Base-by-base conservation (phyloP, 345 rosid genomes). In the Microcos paniculata region DNA sequence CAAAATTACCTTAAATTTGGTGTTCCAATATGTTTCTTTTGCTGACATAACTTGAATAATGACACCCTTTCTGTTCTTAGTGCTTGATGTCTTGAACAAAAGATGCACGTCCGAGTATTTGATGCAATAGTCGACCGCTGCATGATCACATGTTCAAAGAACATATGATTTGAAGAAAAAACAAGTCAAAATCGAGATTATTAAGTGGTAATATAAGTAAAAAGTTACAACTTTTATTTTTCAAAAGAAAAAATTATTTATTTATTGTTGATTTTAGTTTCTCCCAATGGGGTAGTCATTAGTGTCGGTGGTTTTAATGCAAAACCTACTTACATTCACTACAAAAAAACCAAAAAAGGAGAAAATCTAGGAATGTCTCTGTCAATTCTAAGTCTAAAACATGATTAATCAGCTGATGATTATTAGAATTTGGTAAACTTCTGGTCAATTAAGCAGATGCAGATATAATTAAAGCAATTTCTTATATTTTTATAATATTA, bases 261-360 rank as follows among this genome's bases (percentile, higher is more conserved):
- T 30, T 15, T 31, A 16, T 33, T 31, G 65, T 62, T 33, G 67
- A 33, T 62, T 35, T 10, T 35, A 38, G 9, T 63, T 26, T 21
- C 21, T 38, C 42, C 46, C 28, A 4, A 35, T 10, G 0, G 14
- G 66, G 45, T 19, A 62, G n/a, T n/a, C n/a, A n/a, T n/a, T n/a
- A n/a, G 42, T 62, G 68, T 62, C 16, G 24, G 68, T 62, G 28
- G 48, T 19, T 62, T 62, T 62, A 19, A 35, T 62, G 28, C 68
- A 62, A 19, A 55, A 62, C 13, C 45, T 21, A 19, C 46, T 0
- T 35, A 4, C 46, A 62, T 35, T 35, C 5, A 35, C 5, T 2
- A 55, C 1, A 55, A 21, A 23, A 26, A 28, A 24, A 24, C 10
- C 2, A 15, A 10, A 1, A 23, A 55, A 55, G 15, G 1, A 23